Evolutionary conservation across 73 alveolate genomes (phyloP).

Genomic region (Stentor roeselii): DNA sequence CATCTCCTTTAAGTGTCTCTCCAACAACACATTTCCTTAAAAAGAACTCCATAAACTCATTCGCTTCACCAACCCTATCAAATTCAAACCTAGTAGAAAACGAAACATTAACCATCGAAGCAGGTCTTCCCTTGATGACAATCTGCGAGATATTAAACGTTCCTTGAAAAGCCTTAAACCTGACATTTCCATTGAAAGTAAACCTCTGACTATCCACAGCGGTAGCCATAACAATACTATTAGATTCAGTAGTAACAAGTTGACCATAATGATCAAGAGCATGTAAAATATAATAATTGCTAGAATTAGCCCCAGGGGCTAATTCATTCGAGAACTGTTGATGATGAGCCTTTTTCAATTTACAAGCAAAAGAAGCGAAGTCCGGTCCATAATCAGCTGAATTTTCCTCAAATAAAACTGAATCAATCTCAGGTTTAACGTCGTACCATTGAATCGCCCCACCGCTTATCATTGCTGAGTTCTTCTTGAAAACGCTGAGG

Average conservation of each 20-base stretch:
- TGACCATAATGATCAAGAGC: constrained; percentile 3
- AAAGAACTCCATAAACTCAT: neutral
- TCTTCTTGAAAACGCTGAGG: no score
- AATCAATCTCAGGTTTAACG: neutral
- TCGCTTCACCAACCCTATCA: neutral
- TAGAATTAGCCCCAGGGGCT: neutral
- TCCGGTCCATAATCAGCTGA: constrained; percentile 23
- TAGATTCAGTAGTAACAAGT: neutral
- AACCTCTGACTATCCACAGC: neutral
- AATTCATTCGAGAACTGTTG: neutral
- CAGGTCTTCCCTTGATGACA: neutral
- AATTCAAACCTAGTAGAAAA: neutral
- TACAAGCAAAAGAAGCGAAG: neutral
- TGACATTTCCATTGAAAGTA: neutral
- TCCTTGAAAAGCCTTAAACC: neutral
- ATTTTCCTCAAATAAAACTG: neutral
- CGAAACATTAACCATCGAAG: neutral
- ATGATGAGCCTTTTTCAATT: neutral
- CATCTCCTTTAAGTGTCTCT: constrained; percentile 51
- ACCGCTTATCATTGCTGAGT: neutral
- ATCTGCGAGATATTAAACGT: neutral
- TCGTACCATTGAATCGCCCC: constrained; percentile 9
- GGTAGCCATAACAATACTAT: neutral
- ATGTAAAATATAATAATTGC: neutral
- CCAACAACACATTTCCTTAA: constrained; percentile 60